Conservation (phyloP, 441 rosid species). For the Syzygium syzygioides region DNA sequence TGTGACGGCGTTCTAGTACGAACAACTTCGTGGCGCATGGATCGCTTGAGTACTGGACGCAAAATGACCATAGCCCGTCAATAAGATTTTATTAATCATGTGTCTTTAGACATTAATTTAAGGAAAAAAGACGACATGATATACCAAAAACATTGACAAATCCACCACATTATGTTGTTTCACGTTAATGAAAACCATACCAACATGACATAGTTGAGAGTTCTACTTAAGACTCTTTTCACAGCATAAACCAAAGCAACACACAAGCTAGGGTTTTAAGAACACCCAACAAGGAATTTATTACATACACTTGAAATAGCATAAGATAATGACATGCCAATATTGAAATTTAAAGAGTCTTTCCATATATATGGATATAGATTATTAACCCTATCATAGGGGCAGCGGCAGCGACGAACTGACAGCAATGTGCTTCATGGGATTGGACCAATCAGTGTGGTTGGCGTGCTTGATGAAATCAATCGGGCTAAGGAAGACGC, state of each 20-base stretch:
- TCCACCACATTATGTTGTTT: background rate
- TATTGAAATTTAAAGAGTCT: background rate
- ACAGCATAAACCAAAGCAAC: background rate
- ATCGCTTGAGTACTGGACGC: background rate
- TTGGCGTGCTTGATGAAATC: conserved; percentile 47
- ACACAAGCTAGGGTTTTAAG: background rate
- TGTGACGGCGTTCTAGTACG: background rate
- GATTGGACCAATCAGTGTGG: conserved; percentile 10
- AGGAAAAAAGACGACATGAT: background rate
- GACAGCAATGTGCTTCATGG: conserved; percentile 24
- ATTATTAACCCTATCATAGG: background rate
- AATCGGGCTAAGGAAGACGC: conserved; percentile 34
- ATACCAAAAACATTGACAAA: background rate
- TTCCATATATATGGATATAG: background rate
- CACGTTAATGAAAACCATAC: background rate
- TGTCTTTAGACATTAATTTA: background rate
- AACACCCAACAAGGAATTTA: background rate
- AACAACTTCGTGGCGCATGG: background rate
- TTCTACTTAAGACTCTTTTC: background rate
- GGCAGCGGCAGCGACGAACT: background rate
- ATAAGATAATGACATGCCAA: background rate
- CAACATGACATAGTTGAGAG: background rate
- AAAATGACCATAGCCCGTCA: background rate
- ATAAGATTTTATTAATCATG: too few species aligned
- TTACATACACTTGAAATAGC: background rate